Evolutionary conservation across 75 land plant genomes (phyloP).

Genomic region (Gnetum montanum): DNA sequence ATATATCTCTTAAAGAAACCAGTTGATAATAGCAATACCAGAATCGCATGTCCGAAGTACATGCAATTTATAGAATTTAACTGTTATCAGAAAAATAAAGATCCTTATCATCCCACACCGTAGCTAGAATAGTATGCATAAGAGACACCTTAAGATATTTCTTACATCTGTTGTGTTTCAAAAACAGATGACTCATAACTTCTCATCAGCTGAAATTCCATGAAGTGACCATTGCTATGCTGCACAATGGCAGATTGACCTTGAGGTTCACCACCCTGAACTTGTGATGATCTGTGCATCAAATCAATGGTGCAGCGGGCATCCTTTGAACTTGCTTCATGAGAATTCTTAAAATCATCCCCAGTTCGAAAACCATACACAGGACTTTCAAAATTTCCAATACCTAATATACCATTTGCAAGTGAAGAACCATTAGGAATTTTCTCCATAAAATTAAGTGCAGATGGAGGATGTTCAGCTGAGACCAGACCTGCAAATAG

Average conservation of each 20-base stretch:
- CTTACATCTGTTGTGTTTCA: conserved; percentile 14
- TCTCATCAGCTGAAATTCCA: conserved; percentile 21
- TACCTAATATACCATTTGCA: neutral
- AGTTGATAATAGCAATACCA: too few relatives aligned
- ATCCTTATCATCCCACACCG: too few relatives aligned
- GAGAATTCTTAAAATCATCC: conserved; percentile 1
- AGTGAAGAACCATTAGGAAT: neutral
- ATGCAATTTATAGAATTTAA: too few relatives aligned
- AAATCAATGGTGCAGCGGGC: conserved; percentile 4
- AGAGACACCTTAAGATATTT: too few relatives aligned
- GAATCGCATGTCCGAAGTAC: too few relatives aligned
- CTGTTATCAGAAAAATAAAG: too few relatives aligned
- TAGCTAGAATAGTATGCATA: too few relatives aligned
- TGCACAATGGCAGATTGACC: conserved; percentile 1
- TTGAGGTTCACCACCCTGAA: neutral
- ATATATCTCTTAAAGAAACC: too few relatives aligned
- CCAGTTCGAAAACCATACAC: neutral
- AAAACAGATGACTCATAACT: conserved; percentile 13
- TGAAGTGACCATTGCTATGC: conserved; percentile 9
- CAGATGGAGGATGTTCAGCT: neutral
- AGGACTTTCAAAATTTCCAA: conserved; percentile 2
- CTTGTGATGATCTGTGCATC: conserved; percentile 11
- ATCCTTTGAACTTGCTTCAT: conserved; percentile 6
- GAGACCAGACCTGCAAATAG: conserved; percentile 1
- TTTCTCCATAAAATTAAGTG: neutral